phyloP scores from a whole-genome alignment of 2,329 filamentous ascomycete genomes.

The Phaeosphaeriaceae sp. region DNA sequence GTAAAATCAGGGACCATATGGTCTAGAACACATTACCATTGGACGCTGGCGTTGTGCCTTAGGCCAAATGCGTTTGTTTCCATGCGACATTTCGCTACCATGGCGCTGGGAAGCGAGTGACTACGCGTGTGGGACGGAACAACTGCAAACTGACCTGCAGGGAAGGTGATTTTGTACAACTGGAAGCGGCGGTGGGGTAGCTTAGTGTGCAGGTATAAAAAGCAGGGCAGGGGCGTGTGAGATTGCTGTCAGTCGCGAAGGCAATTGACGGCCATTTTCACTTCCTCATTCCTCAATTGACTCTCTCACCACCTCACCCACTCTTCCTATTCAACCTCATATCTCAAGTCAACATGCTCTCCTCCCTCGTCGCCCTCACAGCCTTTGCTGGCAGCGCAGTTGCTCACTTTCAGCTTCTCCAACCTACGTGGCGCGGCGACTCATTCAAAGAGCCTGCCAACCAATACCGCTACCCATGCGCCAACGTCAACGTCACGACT shows the following conservation, averaged over 20 bases:
- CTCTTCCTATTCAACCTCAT: neutral
- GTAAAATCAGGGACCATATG: neutral
- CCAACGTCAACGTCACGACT: constrained; percentile 48
- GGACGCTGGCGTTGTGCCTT: neutral
- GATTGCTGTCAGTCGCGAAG: neutral
- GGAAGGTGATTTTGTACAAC: neutral
- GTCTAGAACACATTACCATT: neutral
- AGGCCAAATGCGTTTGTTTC: constrained; percentile 5
- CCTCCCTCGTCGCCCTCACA: constrained; percentile 24
- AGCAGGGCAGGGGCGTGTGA: constrained; percentile 7
- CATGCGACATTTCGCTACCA: constrained; percentile 9
- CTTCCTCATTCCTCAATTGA: neutral
- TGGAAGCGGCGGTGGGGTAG: neutral
- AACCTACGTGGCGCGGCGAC: constrained; percentile 52
- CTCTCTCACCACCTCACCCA: neutral
- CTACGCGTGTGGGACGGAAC: neutral
- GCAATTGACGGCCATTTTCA: neutral
- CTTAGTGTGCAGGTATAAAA: constrained; percentile 10
- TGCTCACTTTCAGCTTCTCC: constrained; percentile 53
- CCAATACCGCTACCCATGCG: constrained; percentile 52
- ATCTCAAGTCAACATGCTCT: constrained; percentile 22
- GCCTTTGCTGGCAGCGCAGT: constrained; percentile 41
- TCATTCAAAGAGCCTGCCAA: constrained; percentile 46
- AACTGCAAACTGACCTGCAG: neutral
- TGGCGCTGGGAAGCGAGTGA: constrained; percentile 10